Evolutionary conservation across 768 basidiomycete genomes (phyloP), one percentile per base, ranked within the genome.

Genomic region (Pleurotus cornucopiae): DNA sequence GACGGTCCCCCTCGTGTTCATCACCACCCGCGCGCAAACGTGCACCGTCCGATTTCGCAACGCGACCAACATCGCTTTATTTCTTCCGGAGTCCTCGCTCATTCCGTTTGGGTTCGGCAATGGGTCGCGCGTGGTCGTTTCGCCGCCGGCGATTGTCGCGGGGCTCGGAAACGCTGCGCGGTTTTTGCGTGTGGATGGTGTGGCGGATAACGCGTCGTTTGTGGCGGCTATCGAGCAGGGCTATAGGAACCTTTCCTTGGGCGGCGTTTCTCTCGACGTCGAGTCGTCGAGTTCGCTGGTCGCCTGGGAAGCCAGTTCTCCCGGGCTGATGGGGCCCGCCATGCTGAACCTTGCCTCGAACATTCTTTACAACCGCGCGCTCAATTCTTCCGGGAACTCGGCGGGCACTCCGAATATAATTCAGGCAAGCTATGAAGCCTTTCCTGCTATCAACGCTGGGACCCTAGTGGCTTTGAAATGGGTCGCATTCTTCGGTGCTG

Each of bases 261-360:
- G 90, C 30, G 90, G 90, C 26, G 67, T 91, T 23, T 89, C 89
- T 0, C 62, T 89, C 11, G 77, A 90, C 56, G 34, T 69, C 4
- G 58, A 73, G 26, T 76, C 79, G 0, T 77, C 79, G 0, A 65
- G 76, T 9, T 70, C 85, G 0, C 63, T 89, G 43, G 62, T 91
- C 30, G 88, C 90, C 21, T 91, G 88, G 86, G 85, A 91, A 65
- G 85, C 82, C 1, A 69, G 75, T 1, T 72, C 84, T 5, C 84
- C 86, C 4, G 83, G 84, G 1, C 60, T 82, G 5, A 76, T 74
- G 14, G 87, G 85, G 3, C 75, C 79, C 2, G 73, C 79, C 1
- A 73, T 89, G 73, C 67, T 91, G 55, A 92, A 89, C 64, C 65
- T 91, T 41, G 83, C 75, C 1, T 80, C 77, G 4, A 92, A 91